Evolutionary conservation across 2,329 filamentous ascomycete genomes (phyloP), one percentile per base, ranked within the genome.

Genomic region (Colletotrichum chrysophilum): DNA sequence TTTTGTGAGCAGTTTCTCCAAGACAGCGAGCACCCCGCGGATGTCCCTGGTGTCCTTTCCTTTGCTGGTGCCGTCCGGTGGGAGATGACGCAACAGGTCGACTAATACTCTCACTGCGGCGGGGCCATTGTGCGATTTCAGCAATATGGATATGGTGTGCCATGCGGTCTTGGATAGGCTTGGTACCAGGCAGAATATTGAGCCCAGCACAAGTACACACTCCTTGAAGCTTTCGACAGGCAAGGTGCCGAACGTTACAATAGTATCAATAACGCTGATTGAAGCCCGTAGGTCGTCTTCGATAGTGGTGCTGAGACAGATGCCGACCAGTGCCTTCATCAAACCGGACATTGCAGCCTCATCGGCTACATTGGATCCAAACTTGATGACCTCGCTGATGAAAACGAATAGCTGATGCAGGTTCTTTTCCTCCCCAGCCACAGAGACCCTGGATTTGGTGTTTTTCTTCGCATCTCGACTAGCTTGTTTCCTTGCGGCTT

Each of bases 41-140:
- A 93, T 88, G 71, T 92, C 89, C 66, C 91, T 87, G 60, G 87
- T 87, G 66, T 91, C 88, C 71, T 89, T 91, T 71, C 87, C 88
- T 76, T 86, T 86, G 70, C 85, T 82, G 66, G 84, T 81, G n/a
- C 85, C 86, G 55, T 88, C 86, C 1, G 81, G 76, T 3, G 87
- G 83, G 48, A 89, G 86, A 69, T 88, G 87, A 56, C 88, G 88
- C 28, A 94, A 84, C 14, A 93, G 90, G 71, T 93, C 90, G 36
- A 95, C 86, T 26, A 95, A 84, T 28, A 93, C 89, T 70, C 91
- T 89, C 61, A 95, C 89, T 2, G 93, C 93, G 43, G 90, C 91
- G 77, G 94, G 93, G 24, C 93, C 93, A 77, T 95, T 91, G 81
- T 95, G 94, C 2, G 94, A 95, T 79, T 89, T 92, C 85, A 93